A percentile compares a stretch with the other conserved stretches of the same genome.
phyloP scores from a whole-genome alignment of 2,329 filamentous ascomycete species.

The Davidsoniella virescens region DNA sequence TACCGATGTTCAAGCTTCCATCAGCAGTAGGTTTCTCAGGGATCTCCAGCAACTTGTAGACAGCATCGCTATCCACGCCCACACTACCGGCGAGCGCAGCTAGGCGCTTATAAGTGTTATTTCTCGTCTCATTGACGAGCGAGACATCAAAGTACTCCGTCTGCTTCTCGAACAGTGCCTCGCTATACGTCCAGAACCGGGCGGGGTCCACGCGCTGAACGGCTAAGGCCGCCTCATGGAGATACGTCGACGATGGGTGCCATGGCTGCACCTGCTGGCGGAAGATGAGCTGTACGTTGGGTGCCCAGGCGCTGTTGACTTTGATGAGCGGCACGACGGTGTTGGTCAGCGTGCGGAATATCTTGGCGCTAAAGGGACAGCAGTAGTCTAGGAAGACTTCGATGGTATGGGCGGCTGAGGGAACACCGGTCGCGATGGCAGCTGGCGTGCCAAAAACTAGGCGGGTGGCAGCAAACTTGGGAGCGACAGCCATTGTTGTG shows the following conservation, averaged over 20 bases:
- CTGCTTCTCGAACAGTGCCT: constrained; percentile 49
- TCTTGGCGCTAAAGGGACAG: constrained; percentile 53
- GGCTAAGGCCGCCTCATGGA: constrained; percentile 71
- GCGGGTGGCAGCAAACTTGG: constrained; percentile 60
- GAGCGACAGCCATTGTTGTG: constrained; percentile 53
- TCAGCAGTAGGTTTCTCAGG: constrained; percentile 48
- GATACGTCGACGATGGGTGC: constrained; percentile 73
- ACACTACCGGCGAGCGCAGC: constrained; percentile 54
- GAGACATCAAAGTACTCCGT: constrained; percentile 68
- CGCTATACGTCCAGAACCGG: constrained; percentile 68
- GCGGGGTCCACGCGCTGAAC: constrained; percentile 54
- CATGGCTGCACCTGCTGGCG: constrained; percentile 87
- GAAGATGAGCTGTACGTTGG: constrained; percentile 59
- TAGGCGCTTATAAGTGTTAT: constrained; percentile 66
- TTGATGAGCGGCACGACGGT: constrained; percentile 49
- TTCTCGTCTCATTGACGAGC: constrained; percentile 70
- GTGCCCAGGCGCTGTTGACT: constrained; percentile 36
- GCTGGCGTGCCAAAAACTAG: constrained; percentile 31
- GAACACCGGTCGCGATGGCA: constrained; percentile 20
- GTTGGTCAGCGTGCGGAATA: constrained; percentile 62
- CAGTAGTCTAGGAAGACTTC: constrained; percentile 75
- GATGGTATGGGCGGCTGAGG: constrained; percentile 38
- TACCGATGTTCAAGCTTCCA: constrained; percentile 60
- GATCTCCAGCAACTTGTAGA: constrained; percentile 55
- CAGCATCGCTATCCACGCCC: constrained; percentile 52